These are phyloP conservation scores for Phanerochaete carnosa DNA, from an alignment of 768 basidiomycete genomes.

Conservation along the genomic window DNA sequence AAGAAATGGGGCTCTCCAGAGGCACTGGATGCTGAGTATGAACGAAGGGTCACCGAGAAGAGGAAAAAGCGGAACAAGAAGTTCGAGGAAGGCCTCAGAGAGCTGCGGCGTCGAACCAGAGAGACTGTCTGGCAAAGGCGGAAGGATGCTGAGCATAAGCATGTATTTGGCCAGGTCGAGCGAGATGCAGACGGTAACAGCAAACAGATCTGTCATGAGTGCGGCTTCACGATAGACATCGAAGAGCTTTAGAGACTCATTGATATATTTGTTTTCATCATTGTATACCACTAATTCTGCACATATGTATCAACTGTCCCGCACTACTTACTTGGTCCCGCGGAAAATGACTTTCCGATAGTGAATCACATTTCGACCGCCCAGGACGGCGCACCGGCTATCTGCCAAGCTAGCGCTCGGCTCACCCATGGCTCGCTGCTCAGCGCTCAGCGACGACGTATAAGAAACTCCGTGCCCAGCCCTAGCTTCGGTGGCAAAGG, in stretches of 20 bases:
- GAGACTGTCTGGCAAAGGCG: constrained; percentile 89
- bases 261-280: neutral
- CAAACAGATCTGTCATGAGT: constrained; percentile 79
- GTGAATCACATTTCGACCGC: neutral
- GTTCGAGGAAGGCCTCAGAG: constrained; percentile 86
- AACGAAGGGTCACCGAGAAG: constrained; percentile 74
- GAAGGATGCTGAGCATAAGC: constrained; percentile 85
- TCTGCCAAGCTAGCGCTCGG: neutral
- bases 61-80: constrained; percentile 91
- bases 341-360: neutral
- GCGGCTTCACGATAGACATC: constrained; percentile 89
- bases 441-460: neutral
- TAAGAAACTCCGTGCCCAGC: neutral
- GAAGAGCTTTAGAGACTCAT: constrained; percentile 58
- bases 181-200: constrained; percentile 50
- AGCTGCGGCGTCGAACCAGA: constrained; percentile 79
- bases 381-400: neutral
- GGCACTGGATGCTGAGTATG: constrained; percentile 85
- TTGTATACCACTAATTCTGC: neutral
- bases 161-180: constrained; percentile 68
- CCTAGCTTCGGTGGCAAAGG: neutral
- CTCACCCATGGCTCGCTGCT: neutral
- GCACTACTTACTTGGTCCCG: neutral
- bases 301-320: neutral
- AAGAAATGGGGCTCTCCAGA: constrained; percentile 97